These are phyloP conservation scores for Tulasnella sp. DNA, from an alignment of 768 basidiomycete genomes.

Conservation along the genomic window DNA sequence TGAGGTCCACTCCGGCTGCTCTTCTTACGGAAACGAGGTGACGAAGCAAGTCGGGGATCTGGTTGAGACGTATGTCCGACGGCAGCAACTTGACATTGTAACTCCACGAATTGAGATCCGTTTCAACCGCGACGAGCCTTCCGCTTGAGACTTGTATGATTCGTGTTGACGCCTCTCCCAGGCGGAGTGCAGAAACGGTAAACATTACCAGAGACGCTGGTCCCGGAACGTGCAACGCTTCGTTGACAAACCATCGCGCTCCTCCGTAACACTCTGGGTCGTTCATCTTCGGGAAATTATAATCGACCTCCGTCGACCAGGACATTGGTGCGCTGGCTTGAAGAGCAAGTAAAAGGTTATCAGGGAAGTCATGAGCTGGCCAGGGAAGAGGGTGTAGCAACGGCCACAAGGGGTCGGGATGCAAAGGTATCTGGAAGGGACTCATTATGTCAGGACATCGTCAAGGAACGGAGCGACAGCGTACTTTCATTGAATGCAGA, in stretches of 20 bases:
- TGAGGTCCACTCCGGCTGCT: no score
- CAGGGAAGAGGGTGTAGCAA: not conserved
- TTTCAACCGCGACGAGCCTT: not conserved
- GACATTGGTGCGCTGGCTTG: not conserved
- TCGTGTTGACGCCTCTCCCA: not conserved
- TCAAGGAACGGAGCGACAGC: not conserved
- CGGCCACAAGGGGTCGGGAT: not conserved
- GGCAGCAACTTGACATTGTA: not conserved
- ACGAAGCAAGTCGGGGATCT: no score
- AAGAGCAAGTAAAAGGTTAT: not conserved
- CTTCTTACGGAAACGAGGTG: no score
- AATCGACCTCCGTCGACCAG: not conserved
- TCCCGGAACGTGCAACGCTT: not conserved
- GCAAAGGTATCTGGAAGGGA: not conserved
- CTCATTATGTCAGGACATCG: not conserved
- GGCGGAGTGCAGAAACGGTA: not conserved
- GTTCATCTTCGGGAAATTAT: not conserved
- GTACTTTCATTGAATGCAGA: not conserved
- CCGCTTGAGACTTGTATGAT: not conserved
- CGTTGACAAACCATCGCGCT: not conserved
- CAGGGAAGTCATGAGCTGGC: not conserved
- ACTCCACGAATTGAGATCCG: no score
- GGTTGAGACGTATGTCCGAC: not conserved
- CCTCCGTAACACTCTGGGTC: not conserved
- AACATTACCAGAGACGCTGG: not conserved